Evolutionary conservation across 805 yeast species (phyloP).

Genomic region (Phaffomyces opuntiae): DNA sequence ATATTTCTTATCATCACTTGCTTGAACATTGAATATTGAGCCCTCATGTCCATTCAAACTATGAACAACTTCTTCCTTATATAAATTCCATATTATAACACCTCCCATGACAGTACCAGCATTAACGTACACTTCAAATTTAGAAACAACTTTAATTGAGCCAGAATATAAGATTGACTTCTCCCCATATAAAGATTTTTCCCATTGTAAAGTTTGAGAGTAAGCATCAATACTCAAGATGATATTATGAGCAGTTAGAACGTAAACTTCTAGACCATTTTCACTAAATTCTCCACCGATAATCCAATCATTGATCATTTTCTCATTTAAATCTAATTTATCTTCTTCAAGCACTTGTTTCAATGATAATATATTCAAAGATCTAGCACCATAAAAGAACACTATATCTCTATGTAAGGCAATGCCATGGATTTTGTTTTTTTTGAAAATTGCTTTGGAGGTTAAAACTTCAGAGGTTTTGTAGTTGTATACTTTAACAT

Average conservation of each 20-base stretch:
- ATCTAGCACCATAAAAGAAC: slow-evolving; percentile 65
- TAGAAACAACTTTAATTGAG: slow-evolving; percentile 42
- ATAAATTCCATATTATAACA: slow-evolving; percentile 67
- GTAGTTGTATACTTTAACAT: slow-evolving; percentile 47
- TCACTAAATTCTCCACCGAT: slow-evolving; percentile 47
- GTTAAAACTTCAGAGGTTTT: slow-evolving; percentile 30
- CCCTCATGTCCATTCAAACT: slow-evolving; percentile 79
- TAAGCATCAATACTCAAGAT: slow-evolving; percentile 36
- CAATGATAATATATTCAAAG: slow-evolving; percentile 41
- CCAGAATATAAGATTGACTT: slow-evolving; percentile 88
- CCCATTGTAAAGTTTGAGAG: slow-evolving; percentile 21
- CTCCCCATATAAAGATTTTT: slow-evolving; percentile 45
- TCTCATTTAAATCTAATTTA: slow-evolving; percentile 30
- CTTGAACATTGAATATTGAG: slow-evolving; percentile 74
- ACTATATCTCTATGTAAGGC: slow-evolving; percentile 30
- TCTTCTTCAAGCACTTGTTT: slow-evolving; percentile 24
- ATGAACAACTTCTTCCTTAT: slow-evolving; percentile 37
- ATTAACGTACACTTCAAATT: slow-evolving; percentile 46
- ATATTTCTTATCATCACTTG: slow-evolving; percentile 46
- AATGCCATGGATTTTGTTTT: slow-evolving; percentile 82
- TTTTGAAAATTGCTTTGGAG: slow-evolving; percentile 44
- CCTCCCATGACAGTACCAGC: slow-evolving; percentile 96
- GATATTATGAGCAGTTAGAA: slow-evolving; percentile 77
- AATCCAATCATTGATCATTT: slow-evolving; percentile 74
- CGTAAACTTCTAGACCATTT: slow-evolving; percentile 31